Evolutionary conservation across 1,284 basidiomycete species (phyloP), one percentile per base, ranked within the genome.

Genomic region (Austropuccinia psidii): DNA sequence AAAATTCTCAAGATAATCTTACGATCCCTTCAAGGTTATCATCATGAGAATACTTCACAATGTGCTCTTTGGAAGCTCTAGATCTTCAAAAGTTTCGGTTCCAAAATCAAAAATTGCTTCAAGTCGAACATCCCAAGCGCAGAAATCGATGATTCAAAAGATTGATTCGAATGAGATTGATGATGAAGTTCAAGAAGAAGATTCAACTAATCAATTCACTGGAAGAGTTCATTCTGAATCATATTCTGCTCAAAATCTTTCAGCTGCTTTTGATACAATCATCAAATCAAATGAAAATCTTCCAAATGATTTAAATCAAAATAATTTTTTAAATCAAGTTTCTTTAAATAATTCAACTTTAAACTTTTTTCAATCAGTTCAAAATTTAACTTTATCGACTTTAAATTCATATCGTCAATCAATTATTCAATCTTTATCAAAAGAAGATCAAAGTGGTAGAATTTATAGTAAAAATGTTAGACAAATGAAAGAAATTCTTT

Each of bases 391-490:
- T 37, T 57, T 72, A 7, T 52, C 55, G 9, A 72, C 68, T 15
- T 29, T 72, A 17, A 45, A 72, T 49, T 27, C 43, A 17, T 72
- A 72, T 21, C 24, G 57, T 5, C 33, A 19, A 4, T 60, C 55
- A 3, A 72, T 72, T 49, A 8, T 72, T 17, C 27, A 61, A 29
- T 72, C 68, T 6, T n/a, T 72, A 15, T 41, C 27, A 17, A 17
- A 60, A 49, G 68, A 61, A 4, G 68, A 72, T 39, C 57, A 29
- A 29, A 47, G 41, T 35, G 68, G 68, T 3, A 37, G 68, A 13
- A 72, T 72, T 33, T 72, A 72, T 27, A 49, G 55, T 37, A 72
- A 72, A 33, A 72, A 72, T 29, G 68, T 72, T 11, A 37, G 68
- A 17, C 68, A 72, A 49, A 72, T 72, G 57, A 60, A 61, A 49